Conservation (phyloP, 495 filamentous ascomycete genomes). For the Xylaria flabelliformis region DNA sequence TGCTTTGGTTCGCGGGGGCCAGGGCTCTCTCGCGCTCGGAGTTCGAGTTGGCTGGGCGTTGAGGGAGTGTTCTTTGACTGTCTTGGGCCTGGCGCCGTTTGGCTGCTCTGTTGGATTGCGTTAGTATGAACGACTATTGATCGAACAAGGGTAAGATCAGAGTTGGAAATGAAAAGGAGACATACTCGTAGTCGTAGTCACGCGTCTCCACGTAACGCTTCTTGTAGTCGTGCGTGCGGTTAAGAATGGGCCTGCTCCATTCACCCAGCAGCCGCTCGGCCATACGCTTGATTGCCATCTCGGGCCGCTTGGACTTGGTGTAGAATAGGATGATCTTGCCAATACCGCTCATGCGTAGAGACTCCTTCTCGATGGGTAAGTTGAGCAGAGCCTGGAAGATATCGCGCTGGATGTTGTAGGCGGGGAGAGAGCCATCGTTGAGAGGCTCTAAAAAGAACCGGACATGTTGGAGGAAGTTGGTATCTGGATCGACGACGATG, state of each 20-base stretch:
- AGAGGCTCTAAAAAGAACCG: constrained; percentile 97
- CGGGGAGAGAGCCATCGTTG: constrained; percentile 87
- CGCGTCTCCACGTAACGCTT: constrained; percentile 70
- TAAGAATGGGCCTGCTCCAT: constrained; percentile 96
- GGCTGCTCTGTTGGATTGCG: constrained; percentile 54
- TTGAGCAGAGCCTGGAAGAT: constrained; percentile 80
- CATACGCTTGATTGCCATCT: constrained; percentile 86
- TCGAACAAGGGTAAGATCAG: constrained; percentile 41
- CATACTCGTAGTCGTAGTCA: constrained; percentile 61
- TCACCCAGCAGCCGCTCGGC: constrained; percentile 89
- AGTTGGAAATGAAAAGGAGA: constrained; percentile 7
- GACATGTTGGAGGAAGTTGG: constrained; percentile 91
- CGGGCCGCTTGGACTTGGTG: constrained; percentile 87
- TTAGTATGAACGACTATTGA: constrained; percentile 36
- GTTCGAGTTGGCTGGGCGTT: constrained; percentile 52
- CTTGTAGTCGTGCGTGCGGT: constrained; percentile 89
- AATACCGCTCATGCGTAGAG: constrained; percentile 86
- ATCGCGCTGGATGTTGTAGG: constrained; percentile 96
- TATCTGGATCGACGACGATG: constrained; percentile 87
- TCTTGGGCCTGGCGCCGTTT: constrained; percentile 50
- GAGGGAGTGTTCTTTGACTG: constrained; percentile 53
- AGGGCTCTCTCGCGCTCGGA: constrained; percentile 73
- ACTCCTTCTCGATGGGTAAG: constrained; percentile 88
- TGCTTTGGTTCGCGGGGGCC: constrained; percentile 70
- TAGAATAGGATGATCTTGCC: constrained; percentile 97